These are phyloP conservation scores for Apiospora sp. DNA, from an alignment of 2,329 filamentous ascomycete species.

Conservation along the genomic window DNA sequence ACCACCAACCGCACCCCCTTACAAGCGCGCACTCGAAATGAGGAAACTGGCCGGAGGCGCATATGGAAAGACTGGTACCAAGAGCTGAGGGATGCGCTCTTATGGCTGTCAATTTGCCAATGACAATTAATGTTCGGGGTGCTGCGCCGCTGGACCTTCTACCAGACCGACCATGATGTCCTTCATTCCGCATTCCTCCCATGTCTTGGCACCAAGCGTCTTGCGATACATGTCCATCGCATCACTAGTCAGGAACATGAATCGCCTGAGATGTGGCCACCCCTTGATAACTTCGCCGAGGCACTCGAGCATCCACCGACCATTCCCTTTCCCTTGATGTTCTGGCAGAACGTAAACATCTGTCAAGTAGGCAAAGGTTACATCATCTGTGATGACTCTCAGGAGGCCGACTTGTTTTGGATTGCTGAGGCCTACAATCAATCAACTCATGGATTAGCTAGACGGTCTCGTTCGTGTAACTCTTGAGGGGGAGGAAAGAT, in stretches of 20 bases:
- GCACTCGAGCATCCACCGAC: conserved; percentile 61
- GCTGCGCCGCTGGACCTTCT: conserved; percentile 36
- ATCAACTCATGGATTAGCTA: neutral
- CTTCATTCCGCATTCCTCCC: conserved; percentile 53
- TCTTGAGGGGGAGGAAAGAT: neutral
- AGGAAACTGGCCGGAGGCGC: conserved; percentile 78
- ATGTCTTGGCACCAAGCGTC: conserved; percentile 54
- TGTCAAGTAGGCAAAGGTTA: conserved; percentile 72
- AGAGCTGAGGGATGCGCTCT: conserved; percentile 34
- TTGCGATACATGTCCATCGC: conserved; percentile 54
- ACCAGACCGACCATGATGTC: conserved; percentile 42
- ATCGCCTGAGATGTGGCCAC: conserved; percentile 62
- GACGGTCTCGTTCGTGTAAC: neutral
- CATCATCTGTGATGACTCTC: conserved; percentile 73
- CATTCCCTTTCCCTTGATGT: conserved; percentile 60
- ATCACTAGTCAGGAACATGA: conserved; percentile 61
- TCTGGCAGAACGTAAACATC: conserved; percentile 62
- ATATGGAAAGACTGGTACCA: conserved; percentile 72
- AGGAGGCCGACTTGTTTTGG: conserved; percentile 59
- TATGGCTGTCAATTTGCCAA: neutral
- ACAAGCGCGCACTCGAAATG: conserved; percentile 89
- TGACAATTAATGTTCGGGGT: conserved; percentile 25
- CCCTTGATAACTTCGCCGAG: conserved; percentile 54
- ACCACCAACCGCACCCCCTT: conserved; percentile 94
- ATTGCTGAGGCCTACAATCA: neutral